Evolutionary conservation across 108 stramenopile genomes (phyloP).

Genomic region (Cyclotella choctawhatcheeana): DNA sequence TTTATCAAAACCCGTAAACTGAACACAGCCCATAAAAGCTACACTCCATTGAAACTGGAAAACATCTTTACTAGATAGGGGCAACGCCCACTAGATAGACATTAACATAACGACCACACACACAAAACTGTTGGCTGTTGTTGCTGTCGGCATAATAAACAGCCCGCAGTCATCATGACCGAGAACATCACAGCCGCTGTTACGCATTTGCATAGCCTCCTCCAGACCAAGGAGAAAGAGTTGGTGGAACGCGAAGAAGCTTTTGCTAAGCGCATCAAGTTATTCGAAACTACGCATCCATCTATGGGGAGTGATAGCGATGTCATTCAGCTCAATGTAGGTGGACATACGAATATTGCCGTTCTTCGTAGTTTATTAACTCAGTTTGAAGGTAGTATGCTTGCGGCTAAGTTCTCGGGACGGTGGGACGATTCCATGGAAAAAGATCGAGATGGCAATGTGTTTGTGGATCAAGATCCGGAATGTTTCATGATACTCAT

Average conservation of each 20-base stretch:
- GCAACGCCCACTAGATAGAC: too few species aligned
- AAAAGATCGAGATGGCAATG: slow-evolving; percentile 23
- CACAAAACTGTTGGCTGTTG: too few species aligned
- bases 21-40: too few species aligned
- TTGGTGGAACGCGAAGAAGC: slow-evolving; percentile 2
- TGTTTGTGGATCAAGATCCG: slow-evolving; percentile 18
- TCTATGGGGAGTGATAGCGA: slow-evolving; percentile 8
- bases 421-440: slow-evolving; percentile 29
- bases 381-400: slow-evolving; percentile 16
- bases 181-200: neutral
- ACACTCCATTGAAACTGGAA: too few species aligned
- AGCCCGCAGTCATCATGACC: too few species aligned
- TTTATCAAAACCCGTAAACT: too few species aligned
- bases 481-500: slow-evolving; percentile 5
- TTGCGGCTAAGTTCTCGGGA: slow-evolving; percentile 20
- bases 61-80: too few species aligned
- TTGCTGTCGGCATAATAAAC: too few species aligned
- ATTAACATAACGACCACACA: too few species aligned
- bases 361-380: slow-evolving; percentile 6
- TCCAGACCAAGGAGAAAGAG: slow-evolving; percentile 16
- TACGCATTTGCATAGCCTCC: slow-evolving; percentile 10
- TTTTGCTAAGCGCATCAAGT: slow-evolving; percentile 4
- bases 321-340: slow-evolving; percentile 29
- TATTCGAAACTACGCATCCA: slow-evolving; percentile 1
- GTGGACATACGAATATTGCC: slow-evolving; percentile 16